These are phyloP conservation scores for Cercis canadensis DNA, from an alignment of 306 rosid genomes.

Conservation along the genomic window DNA sequence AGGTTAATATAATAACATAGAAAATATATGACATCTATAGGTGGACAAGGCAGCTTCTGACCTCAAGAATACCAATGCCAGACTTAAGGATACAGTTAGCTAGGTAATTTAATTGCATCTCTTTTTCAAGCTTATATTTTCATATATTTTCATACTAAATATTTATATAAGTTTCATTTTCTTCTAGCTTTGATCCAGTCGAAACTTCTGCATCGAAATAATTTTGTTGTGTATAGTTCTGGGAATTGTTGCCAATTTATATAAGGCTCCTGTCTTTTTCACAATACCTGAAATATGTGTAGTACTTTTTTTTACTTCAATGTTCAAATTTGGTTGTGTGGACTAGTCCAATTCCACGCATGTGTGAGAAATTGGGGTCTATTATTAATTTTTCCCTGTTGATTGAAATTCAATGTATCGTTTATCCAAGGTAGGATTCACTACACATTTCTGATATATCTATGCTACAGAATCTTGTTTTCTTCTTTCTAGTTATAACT, in stretches of 20 bases:
- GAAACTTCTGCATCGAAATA: slow-evolving; percentile 97
- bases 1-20: slow-evolving; percentile 21
- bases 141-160: slow-evolving; percentile 22
- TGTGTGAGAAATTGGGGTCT: slow-evolving; percentile 19
- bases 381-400: neutral
- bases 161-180: slow-evolving; percentile 43
- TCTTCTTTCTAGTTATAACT: too few species aligned
- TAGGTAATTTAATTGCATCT: slow-evolving; percentile 60
- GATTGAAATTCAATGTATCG: too few species aligned
- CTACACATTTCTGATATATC: too few species aligned
- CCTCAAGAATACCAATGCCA: slow-evolving; percentile 95
- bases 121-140: slow-evolving; percentile 26
- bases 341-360: neutral
- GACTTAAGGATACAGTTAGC: slow-evolving; percentile 90
- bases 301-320: neutral
- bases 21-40: slow-evolving; percentile 51
- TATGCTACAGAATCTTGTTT: too few species aligned
- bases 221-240: slow-evolving; percentile 83
- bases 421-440: too few species aligned
- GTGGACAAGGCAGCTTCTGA: slow-evolving; percentile 92
- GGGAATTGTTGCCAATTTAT: slow-evolving; percentile 97
- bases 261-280: slow-evolving; percentile 61
- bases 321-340: slow-evolving; percentile 18
- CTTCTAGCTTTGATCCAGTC: slow-evolving; percentile 91
- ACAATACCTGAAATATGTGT: slow-evolving; percentile 9